Base-by-base conservation (phyloP, 1,139 yeast species). In the Entelexis paramagnoliae region DNA sequence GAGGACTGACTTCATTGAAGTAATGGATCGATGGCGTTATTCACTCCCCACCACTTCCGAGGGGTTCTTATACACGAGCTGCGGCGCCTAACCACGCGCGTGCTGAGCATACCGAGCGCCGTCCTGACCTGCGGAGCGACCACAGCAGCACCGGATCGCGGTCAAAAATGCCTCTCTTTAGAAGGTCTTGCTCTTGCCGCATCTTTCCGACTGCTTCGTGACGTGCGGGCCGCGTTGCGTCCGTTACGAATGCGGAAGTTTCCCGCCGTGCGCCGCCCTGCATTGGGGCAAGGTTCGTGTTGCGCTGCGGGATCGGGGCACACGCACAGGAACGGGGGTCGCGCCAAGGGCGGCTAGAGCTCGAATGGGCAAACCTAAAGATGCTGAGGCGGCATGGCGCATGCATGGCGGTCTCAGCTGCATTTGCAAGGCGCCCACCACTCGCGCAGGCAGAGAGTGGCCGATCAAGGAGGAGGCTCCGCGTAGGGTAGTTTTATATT, bases 61-160 rank as follows among this genome's bases (percentile, higher is more conserved):
- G 28, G 42, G 42, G 32, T 39, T 39, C 42, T 39, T 39, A 39
- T 39, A 39, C 32, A n/a, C 20, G 42, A 24, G 19, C 32, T 32
- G 30, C 14, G 28, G 11, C 13, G 28, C 14, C 17, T 10, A 6
- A 17, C 10, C 13, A 10, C 14, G 41, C 10, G 28, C 26, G 13
- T 20, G 28, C 14, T 13, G 4, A 14, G 16, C 26, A 36, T 20
- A 17, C 14, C 6, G 2, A 17, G 16, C 20, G 26, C 20, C 41
- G 41, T 36, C 28, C 41, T 26, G 42, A 39, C 42, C 42, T 9
- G 11, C 14, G 32, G 32, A 39, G 42, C 42, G 29, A 26, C 42
- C 42, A 39, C 42, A 9, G 42, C 14, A 22, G 42, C 41, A 36
- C 19, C 3, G 16, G 28, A 36, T 36, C 41, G 17, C 5, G 26